A percentile compares a stretch with the other conserved stretches of the same genome.
Evolutionary conservation across 495 filamentous ascomycete species (phyloP).

Genomic region (Gamarada debralockiae): DNA sequence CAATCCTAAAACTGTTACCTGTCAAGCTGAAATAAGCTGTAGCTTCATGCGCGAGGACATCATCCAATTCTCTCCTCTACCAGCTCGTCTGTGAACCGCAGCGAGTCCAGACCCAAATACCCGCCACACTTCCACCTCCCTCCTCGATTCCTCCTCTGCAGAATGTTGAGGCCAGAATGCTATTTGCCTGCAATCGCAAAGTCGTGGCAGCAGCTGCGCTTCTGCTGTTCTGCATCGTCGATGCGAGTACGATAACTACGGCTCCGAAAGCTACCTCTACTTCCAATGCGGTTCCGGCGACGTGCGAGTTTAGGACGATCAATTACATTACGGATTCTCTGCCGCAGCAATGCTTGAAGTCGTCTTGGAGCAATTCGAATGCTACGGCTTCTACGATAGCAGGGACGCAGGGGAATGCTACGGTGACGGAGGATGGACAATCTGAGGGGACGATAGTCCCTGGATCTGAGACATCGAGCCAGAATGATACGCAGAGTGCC

Average conservation of each 20-base stretch:
- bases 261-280: constrained; percentile 7
- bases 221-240: constrained; percentile 20
- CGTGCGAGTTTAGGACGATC: constrained; percentile 64
- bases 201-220: constrained; percentile 16
- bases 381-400: not conserved
- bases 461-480: not conserved
- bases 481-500: not conserved
- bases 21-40: too few relatives aligned
- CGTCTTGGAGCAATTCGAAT: constrained; percentile 15
- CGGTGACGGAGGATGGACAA: constrained; percentile 4
- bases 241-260: constrained; percentile 17
- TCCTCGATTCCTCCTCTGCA: not conserved
- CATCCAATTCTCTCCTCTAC: not conserved
- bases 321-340: constrained; percentile 80
- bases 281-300: constrained; percentile 15
- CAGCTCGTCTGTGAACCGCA: not conserved
- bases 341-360: constrained; percentile 63
- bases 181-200: constrained; percentile 18
- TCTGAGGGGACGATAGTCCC: constrained; percentile 7
- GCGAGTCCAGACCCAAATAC: not conserved
- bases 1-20: too few relatives aligned
- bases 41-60: not conserved
- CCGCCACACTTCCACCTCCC: not conserved
- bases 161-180: constrained; percentile 20
- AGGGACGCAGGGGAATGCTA: not conserved